Percentiles rank a stretch among this genome's conserved stretches.
Conservation (phyloP, 1,284 basidiomycete species). For the Schizophyllum commune region DNA sequence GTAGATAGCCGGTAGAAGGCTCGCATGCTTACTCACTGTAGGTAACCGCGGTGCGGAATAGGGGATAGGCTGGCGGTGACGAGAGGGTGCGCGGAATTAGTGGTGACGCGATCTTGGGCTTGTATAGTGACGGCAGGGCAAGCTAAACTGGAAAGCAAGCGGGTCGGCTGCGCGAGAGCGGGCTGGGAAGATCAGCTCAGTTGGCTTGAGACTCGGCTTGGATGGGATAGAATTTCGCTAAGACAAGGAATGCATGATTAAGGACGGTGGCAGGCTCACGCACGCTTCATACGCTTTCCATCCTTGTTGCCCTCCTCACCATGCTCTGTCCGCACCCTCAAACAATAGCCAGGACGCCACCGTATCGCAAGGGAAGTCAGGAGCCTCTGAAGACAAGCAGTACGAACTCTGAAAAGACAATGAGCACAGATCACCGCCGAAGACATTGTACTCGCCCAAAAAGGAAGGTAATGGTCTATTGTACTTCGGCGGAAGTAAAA, state of each 20-base stretch:
- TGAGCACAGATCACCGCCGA: background rate
- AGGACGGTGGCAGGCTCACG: background rate
- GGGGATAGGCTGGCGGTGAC: background rate
- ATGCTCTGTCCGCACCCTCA: background rate
- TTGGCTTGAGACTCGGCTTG: background rate
- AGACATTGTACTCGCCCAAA: background rate
- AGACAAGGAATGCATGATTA: background rate
- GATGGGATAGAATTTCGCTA: background rate
- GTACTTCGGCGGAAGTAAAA: background rate
- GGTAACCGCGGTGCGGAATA: background rate
- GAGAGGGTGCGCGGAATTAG: background rate
- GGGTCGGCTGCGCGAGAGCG: background rate
- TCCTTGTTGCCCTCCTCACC: background rate
- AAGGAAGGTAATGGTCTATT: background rate
- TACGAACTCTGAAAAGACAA: background rate
- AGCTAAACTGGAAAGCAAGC: background rate
- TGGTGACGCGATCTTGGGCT: background rate
- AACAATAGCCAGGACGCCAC: background rate
- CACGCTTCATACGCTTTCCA: no score
- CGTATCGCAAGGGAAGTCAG: background rate
- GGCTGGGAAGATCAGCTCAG: background rate
- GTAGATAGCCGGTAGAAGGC: background rate
- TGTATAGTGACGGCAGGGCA: background rate
- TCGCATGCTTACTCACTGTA: background rate
- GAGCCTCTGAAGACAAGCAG: background rate